Base-by-base conservation (phyloP, 768 basidiomycete genomes). In the Termitomyces sp. region DNA sequence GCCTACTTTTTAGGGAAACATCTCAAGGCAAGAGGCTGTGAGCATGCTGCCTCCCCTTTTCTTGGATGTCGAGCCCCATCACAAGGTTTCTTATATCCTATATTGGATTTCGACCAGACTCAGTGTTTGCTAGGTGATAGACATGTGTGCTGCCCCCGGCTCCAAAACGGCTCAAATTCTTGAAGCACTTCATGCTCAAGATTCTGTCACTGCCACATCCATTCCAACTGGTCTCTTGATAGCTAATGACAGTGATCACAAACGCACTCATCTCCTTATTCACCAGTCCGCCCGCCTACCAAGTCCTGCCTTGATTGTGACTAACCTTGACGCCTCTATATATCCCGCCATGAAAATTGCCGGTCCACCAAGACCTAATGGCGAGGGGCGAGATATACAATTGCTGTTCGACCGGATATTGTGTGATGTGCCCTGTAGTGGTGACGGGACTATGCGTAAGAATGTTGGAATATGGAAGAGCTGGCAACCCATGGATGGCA, bases 21-120 rank as follows among this genome's bases (percentile, higher is more conserved):
- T 98, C 50, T 96, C 94, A 12, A 79, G 97, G 23, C 95, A 98
- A 72, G 97, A 99, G 73, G 95, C 93, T 18, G 97, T 99, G 59
- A 96, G 93, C 70, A 99, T 99, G 97, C 78, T 99, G n/a, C 97
- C 97, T 5, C 96, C 97, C 0, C 82, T 99, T 2, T 87, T 98
- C 65, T 83, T 99, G 36, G 91, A 94, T 57, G 93, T 98, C n/a
- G 79, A 92, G 67, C 93, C 97, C 0, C 90, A 97, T 69, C 96
- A 98, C 70, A 79, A 77, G 66, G 90, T 86, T 18, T 43, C 8
- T 50, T 55, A 35, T 9, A 52, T 7, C 38, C 33, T 60, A 53
- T 36, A 47, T 38, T 58, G 9, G 23, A 2, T 23, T 30, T 16
- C 14, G 3, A 33, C 47, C 51, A 13, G 56, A 52, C 53, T 47